Evolutionary conservation across 768 basidiomycete species (phyloP), one percentile per base, ranked within the genome.

Genomic region (Gymnopilus junonius): DNA sequence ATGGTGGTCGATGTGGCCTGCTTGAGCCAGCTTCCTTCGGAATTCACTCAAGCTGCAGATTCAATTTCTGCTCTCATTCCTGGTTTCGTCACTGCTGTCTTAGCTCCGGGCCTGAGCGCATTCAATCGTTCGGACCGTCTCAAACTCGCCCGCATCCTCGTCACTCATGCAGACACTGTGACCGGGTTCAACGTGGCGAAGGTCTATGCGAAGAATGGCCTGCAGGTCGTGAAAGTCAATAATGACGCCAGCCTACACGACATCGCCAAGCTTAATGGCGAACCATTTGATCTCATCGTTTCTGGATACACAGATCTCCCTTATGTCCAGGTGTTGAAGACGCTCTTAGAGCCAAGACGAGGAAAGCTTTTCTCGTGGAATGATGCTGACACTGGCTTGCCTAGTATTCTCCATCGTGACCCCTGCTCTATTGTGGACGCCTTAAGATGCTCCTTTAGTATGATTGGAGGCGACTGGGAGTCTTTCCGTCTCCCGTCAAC

Each of bases 101-200:
- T 71, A 11, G 67, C 67, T 1, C 63, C 68, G 35, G 69, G 69
- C 2, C 57, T 68, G 12, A 59, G 63, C 8, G 59, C 65, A 3
- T 66, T 71, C 45, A 59, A 57, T 51, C 67, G 66, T 17, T 14
- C 55, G 4, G 57, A 58, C 27, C 65, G 69, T 34, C 45, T 71
- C 2, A 59, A 37, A 3, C 40, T 55, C 31, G 58, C 61, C 17
- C 67, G 67, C 4, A 62, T 69, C 11, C 56, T 69, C 11, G 35
- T 69, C 20, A 69, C 68, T 3, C 68, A 69, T 51, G 42, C 55
- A 2, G 66, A 65, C 43, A 54, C 66, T n/a, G 48, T 56, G 12
- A 58, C 65, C 8, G 64, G 64, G 15, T 53, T 35, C 23, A 57
- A 50, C 14, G 45, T 53, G n/a, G 20, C 40, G 27, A 58, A 54